A percentile compares a stretch with the other conserved stretches of the same genome.
Evolutionary conservation across 1,284 basidiomycete genomes (phyloP).

Genomic region (Irpex sp.): DNA sequence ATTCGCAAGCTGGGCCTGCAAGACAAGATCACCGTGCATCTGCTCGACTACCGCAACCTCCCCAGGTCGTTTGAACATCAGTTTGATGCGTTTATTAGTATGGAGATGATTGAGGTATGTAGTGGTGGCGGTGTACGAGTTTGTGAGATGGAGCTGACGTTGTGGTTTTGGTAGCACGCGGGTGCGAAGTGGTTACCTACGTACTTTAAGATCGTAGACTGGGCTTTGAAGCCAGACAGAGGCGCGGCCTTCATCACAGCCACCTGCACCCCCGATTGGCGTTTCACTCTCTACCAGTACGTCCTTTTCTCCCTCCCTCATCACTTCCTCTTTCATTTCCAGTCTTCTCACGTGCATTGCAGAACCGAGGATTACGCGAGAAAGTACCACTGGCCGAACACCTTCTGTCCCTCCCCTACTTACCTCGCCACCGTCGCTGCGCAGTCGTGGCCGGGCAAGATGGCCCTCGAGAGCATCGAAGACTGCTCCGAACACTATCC

Average conservation of each 20-base stretch:
- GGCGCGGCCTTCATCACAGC: conserved; percentile 43
- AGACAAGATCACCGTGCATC: conserved; percentile 37
- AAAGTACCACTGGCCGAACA: conserved; percentile 45
- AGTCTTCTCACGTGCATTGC: conserved; percentile 10
- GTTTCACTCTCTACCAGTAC: conserved; percentile 24
- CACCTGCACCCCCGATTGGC: conserved; percentile 44
- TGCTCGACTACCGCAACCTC: conserved; percentile 39
- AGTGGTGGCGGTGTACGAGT: too few relatives aligned
- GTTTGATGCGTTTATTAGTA: conserved; percentile 43
- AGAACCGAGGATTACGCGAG: conserved; percentile 38
- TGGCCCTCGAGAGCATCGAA: conserved; percentile 36
- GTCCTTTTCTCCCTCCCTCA: conserved; percentile 2
- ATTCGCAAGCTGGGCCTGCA: conserved; percentile 33
- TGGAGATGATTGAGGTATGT: conserved; percentile 48
- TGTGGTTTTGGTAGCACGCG: conserved; percentile 6
- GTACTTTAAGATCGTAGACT: conserved; percentile 36
- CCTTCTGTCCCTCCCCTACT: conserved; percentile 38
- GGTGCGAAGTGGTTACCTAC: conserved; percentile 9
- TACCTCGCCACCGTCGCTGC: conserved; percentile 19
- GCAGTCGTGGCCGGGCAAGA: conserved; percentile 27
- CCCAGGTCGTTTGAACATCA: conserved; percentile 28
- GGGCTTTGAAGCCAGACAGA: conserved; percentile 33
- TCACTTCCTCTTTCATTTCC: not conserved
- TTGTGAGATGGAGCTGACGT: too few relatives aligned
- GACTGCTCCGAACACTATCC: conserved; percentile 46